Evolutionary conservation across 176 grass and related monocot genomes (phyloP), one percentile per base, ranked within the genome.

Genomic region (Canna indica): DNA sequence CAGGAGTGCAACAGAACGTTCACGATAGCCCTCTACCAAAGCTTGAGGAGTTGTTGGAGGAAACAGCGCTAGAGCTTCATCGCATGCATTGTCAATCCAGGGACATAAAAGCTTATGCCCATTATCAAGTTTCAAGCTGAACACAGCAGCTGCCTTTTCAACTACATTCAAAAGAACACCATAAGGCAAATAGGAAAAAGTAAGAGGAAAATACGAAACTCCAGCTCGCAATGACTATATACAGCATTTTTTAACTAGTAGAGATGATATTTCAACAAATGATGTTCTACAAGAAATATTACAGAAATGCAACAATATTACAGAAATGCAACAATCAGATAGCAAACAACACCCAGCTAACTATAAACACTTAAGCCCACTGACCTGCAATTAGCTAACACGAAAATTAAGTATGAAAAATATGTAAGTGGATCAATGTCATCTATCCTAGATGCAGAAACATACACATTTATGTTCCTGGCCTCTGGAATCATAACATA

Each of bases 51-150:
- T 86, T 22, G 89, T 90, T 0, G 86, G 94, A 72, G 94, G 89
- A 80, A 99, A 99, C 73, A 92, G 72, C 56, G 86, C 84, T 77
- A 93, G 78, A 17, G 82, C 80, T 72, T 90, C 94, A 82, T 99
- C 94, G 76, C 94, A 99, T 79, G 87, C 89, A 73, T 99, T 99
- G 53, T 93, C 84, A 67, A 90, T 90, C 94, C 94, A 99, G 11
- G 94, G 94, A 76, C 94, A 99, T 1, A 99, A 84, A 44, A 93
- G 75, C 78, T 92, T 99, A 69, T 99, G 94, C 22, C 94, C 88
- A 81, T n/a, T 84, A 77, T 99, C 89, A 59, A 93, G 73, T 59
- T 99, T 93, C 78, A 99, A 79, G 74, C 89, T 93, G 72, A 99
- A 93, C 72, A 99, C 94, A 73, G 86, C 79, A 69, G 89, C 94